Base-by-base conservation (phyloP, 768 basidiomycete genomes). In the Kwoniella dendrophila region DNA sequence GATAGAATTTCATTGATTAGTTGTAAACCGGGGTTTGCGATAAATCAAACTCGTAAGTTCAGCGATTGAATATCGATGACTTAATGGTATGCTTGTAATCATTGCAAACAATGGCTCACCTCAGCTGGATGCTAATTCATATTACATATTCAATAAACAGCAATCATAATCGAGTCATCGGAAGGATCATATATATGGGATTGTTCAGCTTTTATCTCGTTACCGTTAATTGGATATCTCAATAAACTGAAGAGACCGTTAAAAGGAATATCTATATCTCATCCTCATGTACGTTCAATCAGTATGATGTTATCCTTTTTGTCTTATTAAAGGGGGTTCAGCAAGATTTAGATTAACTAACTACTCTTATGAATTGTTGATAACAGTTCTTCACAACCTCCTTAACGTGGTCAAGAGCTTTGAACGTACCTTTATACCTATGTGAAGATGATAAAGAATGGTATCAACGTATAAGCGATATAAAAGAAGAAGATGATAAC, bases 181-280 rank as follows among this genome's bases (percentile, higher is more conserved):
- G 56, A 49, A 11, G 75, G 71, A 18, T 69, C 68, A n/a, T 78
- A 74, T 50, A 71, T 78, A 36, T 78, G 77, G 77, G 77, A 78
- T 47, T 78, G 77, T 52, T 56, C 72, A 5, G 73, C 77, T 3
- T 69, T 62, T 49, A 55, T 76, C 14, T 69, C 73, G 3, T 64
- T 69, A 10, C 56, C 41, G 11, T 41, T 76, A 10, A 55, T 76
- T 18, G 40, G 48, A 0, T 34, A 73, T 48, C 65, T 78, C 20
- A 22, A 14, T 4, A 41, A 30, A 12, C 63, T 76, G 18, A 24
- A 60, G 24, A 49, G 22, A 12, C 77, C 77, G 14, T 62, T 78
- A n/a, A 74, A 69, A 29, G 77, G 53, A 1, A 76, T 78, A 40
- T 70, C 67, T 14, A 77, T 78, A 14, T 76, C 75, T 1, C 77